These are phyloP conservation scores for Cladorrhinum sp. DNA, from an alignment of 2,329 filamentous ascomycete genomes.

Conservation along the genomic window DNA sequence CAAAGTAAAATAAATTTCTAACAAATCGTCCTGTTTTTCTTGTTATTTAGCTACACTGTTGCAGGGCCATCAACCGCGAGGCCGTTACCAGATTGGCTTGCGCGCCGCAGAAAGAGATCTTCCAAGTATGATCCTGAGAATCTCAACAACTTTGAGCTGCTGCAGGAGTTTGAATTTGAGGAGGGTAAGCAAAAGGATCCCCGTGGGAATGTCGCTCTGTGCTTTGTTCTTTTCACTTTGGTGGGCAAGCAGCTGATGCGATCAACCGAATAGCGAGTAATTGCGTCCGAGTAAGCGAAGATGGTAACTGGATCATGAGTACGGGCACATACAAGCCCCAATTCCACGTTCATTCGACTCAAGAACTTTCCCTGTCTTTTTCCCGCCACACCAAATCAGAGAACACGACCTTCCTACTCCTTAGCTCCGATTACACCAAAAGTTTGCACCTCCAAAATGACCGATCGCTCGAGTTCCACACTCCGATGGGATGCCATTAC, in stretches of 20 bases:
- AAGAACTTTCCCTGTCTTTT: slow-evolving; percentile 90
- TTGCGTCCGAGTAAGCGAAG: slow-evolving; percentile 85
- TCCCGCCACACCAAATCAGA: slow-evolving; percentile 87
- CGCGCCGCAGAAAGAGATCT: slow-evolving; percentile 82
- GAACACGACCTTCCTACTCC: slow-evolving; percentile 85
- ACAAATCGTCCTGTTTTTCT: background rate
- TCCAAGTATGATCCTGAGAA: slow-evolving; percentile 92
- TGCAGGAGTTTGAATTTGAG: slow-evolving; percentile 97
- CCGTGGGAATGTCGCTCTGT: background rate
- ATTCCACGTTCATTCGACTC: slow-evolving; percentile 93
- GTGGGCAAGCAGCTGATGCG: slow-evolving; percentile 4
- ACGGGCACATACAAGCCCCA: slow-evolving; percentile 71
- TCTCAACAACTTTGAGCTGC: slow-evolving; percentile 85
- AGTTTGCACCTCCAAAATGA: slow-evolving; percentile 91
- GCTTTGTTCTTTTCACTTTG: background rate
- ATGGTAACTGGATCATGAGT: slow-evolving; percentile 97
- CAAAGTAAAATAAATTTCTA: background rate
- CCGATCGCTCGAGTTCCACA: slow-evolving; percentile 89
- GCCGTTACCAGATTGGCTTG: slow-evolving; percentile 92
- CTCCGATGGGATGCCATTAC: slow-evolving; percentile 82
- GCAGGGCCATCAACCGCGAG: slow-evolving; percentile 85
- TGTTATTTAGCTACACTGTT: slow-evolving; percentile 90
- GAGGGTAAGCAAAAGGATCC: slow-evolving; percentile 23
- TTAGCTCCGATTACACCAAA: slow-evolving; percentile 90
- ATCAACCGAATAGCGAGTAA: slow-evolving; percentile 60